Percentiles rank a stretch among this genome's conserved stretches.
Evolutionary conservation across 495 filamentous ascomycete genomes (phyloP).

Genomic region (Neurospora africana): DNA sequence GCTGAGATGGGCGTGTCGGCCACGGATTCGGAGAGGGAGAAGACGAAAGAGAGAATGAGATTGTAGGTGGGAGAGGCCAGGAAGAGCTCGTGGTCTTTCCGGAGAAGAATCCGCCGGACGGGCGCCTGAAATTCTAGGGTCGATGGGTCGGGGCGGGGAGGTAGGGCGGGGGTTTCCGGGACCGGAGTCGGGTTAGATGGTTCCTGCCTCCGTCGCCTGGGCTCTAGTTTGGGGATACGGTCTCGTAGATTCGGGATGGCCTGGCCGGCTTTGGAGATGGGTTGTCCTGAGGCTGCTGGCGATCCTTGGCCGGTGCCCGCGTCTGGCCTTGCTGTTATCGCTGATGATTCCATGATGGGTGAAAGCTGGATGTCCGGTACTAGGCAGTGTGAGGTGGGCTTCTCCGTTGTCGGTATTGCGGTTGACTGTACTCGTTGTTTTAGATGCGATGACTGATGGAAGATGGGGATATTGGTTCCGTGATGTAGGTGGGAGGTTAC

Average conservation of each 20-base stretch:
- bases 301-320: neutral
- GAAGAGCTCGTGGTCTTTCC: constrained; percentile 71
- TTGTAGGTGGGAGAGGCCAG: constrained; percentile 65
- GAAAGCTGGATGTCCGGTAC: constrained; percentile 7
- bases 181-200: constrained; percentile 49
- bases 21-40: constrained; percentile 73
- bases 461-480: neutral
- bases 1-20: constrained; percentile 64
- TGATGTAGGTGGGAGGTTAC: neutral
- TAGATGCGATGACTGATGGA: constrained; percentile 3
- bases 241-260: constrained; percentile 48
- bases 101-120: constrained; percentile 66
- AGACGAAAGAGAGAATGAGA: constrained; percentile 74
- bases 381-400: neutral
- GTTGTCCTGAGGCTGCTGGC: neutral
- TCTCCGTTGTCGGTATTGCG: neutral
- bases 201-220: constrained; percentile 46
- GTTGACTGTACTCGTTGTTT: neutral
- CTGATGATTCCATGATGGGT: constrained; percentile 6
- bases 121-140: constrained; percentile 55
- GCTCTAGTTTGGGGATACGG: constrained; percentile 58
- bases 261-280: neutral
- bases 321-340: constrained; percentile 5
- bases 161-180: constrained; percentile 61
- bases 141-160: constrained; percentile 56